Base-by-base conservation (phyloP, 2,329 filamentous ascomycete genomes). In the Paraconiothyrium brasiliense region DNA sequence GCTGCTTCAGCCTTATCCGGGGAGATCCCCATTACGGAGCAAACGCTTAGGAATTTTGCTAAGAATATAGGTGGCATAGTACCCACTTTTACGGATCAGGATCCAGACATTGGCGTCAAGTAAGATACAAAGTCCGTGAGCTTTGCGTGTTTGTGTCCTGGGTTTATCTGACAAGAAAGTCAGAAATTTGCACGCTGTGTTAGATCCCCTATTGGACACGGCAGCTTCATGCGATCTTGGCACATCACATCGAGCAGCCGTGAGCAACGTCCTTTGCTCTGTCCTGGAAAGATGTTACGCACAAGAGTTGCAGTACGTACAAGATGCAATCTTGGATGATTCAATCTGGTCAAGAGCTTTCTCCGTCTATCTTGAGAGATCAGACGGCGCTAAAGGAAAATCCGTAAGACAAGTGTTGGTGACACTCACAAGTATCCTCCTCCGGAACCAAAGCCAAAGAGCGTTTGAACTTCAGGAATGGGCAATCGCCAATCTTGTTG, bases 221-320 rank as follows among this genome's bases (percentile, higher is more conserved):
- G 74, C 77, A 16, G 71, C 75, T 51, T 51, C 73, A 4, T 59
- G 69, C 20, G 71, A 79, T 16, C 59, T 79, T 11, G 66, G 68
- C 13, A 69, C 73, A 39, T 71, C 76, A 16, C 81, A 84, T 65
- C 75, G 80, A 54, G 81, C 82, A 5, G 81, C 81, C 47, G 81
- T 82, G 43, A 83, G 79, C 65, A 84, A 84, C 66, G 73, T 81
- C 4, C 61, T 84, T 11, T 84, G 81, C 63, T 78, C 79, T 7
- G 68, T 83, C 41, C 74, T 84, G 39, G 79, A 83, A 57, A 73
- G 74, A 58, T 79, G 76, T 52, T 68, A 76, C 52, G 69, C 72
- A 43, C 79, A 76, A 0, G 57, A 69, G 0, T 50, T 69, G 13
- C 65, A 70, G 1, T 63, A 71, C 47, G 70, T 76, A 9, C 68